A percentile compares a stretch with the other conserved stretches of the same genome.
Conservation (phyloP, 805 yeast species). For the Yamadazyma endophytica region DNA sequence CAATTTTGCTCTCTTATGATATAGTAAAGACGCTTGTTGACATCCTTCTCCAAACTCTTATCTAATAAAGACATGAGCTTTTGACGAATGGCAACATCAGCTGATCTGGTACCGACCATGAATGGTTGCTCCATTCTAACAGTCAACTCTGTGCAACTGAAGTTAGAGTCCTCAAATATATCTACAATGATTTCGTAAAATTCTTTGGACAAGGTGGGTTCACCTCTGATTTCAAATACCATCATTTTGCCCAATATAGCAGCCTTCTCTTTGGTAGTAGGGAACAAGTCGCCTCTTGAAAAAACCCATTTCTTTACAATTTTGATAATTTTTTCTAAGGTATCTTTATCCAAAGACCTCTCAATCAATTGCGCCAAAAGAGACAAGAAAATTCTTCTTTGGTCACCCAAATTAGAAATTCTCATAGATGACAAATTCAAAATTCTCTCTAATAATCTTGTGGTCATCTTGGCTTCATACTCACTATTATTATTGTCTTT, state of each 20-base stretch:
- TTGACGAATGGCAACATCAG: conserved; percentile 69
- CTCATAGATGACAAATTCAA: conserved; percentile 75
- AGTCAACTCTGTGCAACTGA: conserved; percentile 82
- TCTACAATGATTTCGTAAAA: conserved; percentile 85
- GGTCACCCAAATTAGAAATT: conserved; percentile 86
- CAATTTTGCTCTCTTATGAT: conserved; percentile 94
- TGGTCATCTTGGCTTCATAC: conserved; percentile 75
- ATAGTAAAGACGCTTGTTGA: conserved; percentile 76
- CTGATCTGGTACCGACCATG: conserved; percentile 84
- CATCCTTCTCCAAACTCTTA: conserved; percentile 71
- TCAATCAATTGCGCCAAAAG: conserved; percentile 87
- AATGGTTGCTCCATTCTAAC: conserved; percentile 96
- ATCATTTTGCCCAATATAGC: conserved; percentile 91
- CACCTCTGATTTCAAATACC: conserved; percentile 86
- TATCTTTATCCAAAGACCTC: conserved; percentile 72
- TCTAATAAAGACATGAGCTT: conserved; percentile 77
- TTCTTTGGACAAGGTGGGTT: conserved; percentile 67
- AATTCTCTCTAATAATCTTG: conserved; percentile 69
- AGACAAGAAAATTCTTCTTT: conserved; percentile 82
- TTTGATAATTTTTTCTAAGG: conserved; percentile 68
- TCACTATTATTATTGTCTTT: conserved; percentile 42
- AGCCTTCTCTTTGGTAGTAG: conserved; percentile 93
- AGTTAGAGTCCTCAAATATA: conserved; percentile 74
- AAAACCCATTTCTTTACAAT: conserved; percentile 90
- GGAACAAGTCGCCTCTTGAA: conserved; percentile 76